Percentiles rank a stretch among this genome's conserved stretches.
These are phyloP conservation scores for Ogataea corticis DNA, from an alignment of 805 yeast species.

Conservation along the genomic window DNA sequence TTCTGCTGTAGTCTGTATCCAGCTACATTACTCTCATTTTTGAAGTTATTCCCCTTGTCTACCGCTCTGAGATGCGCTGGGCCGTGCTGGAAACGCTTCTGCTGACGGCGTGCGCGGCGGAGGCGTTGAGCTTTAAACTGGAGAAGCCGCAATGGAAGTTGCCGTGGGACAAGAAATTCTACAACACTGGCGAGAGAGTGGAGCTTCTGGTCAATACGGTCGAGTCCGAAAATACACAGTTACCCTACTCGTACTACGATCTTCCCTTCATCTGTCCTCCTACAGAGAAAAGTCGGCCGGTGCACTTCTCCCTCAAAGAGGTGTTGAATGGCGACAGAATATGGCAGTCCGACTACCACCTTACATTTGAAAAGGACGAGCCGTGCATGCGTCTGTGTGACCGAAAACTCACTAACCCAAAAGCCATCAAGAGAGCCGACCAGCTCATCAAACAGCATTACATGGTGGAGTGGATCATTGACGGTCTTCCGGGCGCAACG, in stretches of 20 bases:
- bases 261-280: constrained; percentile 82
- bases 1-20: no score
- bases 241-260: constrained; percentile 76
- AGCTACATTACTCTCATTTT: no score
- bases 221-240: constrained; percentile 73
- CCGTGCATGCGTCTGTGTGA: constrained; percentile 71
- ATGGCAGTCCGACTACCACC: constrained; percentile 70
- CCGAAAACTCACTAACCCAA: constrained; percentile 48
- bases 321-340: constrained; percentile 79
- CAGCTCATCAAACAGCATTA: constrained; percentile 67
- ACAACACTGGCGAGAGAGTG: constrained; percentile 56
- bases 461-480: constrained; percentile 80
- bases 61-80: not conserved
- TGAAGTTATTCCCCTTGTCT: no score
- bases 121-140: constrained; percentile 12
- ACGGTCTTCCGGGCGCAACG: constrained; percentile 86
- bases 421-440: constrained; percentile 55
- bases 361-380: constrained; percentile 62
- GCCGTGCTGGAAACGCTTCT: not conserved
- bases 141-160: constrained; percentile 11
- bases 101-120: not conserved
- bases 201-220: constrained; percentile 74
- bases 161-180: constrained; percentile 41
- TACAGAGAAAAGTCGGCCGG: constrained; percentile 49
- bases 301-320: constrained; percentile 72